These are phyloP conservation scores for Claviceps maximensis DNA, from an alignment of 2,329 filamentous ascomycete species.

Conservation along the genomic window DNA sequence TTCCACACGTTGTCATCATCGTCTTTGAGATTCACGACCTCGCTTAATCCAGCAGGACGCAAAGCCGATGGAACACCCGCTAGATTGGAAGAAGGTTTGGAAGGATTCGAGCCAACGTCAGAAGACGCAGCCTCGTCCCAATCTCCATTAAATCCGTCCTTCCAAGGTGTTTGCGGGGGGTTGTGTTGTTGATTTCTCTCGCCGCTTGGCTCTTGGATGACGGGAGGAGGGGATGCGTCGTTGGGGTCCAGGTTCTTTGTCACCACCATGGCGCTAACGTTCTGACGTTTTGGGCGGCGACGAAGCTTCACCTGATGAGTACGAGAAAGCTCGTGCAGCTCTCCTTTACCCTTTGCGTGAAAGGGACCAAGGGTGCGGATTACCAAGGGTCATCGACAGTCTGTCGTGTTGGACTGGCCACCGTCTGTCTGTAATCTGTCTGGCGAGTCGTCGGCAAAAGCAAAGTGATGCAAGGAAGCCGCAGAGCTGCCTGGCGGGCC, in stretches of 20 bases:
- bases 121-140: constrained; percentile 11
- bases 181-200: neutral
- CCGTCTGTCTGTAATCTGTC: neutral
- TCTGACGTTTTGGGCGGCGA: neutral
- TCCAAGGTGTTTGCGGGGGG: constrained; percentile 12
- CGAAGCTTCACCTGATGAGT: neutral
- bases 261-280: constrained; percentile 4
- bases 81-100: constrained; percentile 5
- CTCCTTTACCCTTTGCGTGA: neutral
- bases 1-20: constrained; percentile 21
- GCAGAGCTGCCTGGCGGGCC: neutral
- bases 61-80: constrained; percentile 18
- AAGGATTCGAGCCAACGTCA: neutral
- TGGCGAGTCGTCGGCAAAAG: neutral
- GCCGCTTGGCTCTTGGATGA: neutral
- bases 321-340: neutral
- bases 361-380: neutral
- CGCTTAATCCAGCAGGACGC: constrained; percentile 17
- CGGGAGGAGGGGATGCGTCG: neutral
- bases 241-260: constrained; percentile 1
- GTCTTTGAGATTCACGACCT: constrained; percentile 9
- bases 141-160: constrained; percentile 10
- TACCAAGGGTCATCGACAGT: neutral
- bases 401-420: neutral
- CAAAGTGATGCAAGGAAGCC: neutral